phyloP scores from a whole-genome alignment of 192 early-diverging fungal genomes.

The Allomyces macrogynus region DNA sequence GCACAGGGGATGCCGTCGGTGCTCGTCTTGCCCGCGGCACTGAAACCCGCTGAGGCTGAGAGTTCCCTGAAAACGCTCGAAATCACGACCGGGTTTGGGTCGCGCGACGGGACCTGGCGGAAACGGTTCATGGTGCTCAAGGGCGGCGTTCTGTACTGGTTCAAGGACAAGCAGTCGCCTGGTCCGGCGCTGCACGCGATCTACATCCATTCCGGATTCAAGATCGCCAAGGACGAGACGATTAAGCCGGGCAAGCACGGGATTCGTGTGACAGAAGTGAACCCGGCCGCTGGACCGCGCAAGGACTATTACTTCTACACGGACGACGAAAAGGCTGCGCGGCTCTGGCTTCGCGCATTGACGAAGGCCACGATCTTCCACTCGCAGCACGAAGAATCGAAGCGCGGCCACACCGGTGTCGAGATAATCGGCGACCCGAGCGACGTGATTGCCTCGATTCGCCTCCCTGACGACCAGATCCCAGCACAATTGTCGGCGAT shows the following conservation, averaged over 20 bases:
- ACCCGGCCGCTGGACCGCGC: background rate
- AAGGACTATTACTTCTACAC: background rate
- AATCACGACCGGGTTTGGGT: background rate
- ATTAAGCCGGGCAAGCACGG: background rate
- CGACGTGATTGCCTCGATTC: background rate
- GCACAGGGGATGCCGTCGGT: background rate
- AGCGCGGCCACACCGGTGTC: background rate
- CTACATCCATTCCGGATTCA: background rate
- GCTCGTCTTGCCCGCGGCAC: background rate
- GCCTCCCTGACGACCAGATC: background rate
- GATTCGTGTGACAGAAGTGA: background rate
- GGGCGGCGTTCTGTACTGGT: conserved; percentile 3
- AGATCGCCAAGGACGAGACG: background rate
- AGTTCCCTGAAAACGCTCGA: background rate
- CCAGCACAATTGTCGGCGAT: background rate
- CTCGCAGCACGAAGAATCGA: background rate
- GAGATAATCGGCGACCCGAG: background rate
- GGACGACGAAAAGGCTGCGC: background rate
- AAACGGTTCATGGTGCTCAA: conserved; percentile 12
- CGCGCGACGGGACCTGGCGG: conserved; percentile 4
- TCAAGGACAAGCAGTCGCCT: conserved; percentile 2
- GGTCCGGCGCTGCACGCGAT: background rate
- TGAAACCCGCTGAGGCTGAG: background rate
- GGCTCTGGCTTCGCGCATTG: background rate
- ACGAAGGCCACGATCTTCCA: background rate